Base-by-base conservation (phyloP, 441 rosid genomes). In the Pelargonium exstipulatum region DNA sequence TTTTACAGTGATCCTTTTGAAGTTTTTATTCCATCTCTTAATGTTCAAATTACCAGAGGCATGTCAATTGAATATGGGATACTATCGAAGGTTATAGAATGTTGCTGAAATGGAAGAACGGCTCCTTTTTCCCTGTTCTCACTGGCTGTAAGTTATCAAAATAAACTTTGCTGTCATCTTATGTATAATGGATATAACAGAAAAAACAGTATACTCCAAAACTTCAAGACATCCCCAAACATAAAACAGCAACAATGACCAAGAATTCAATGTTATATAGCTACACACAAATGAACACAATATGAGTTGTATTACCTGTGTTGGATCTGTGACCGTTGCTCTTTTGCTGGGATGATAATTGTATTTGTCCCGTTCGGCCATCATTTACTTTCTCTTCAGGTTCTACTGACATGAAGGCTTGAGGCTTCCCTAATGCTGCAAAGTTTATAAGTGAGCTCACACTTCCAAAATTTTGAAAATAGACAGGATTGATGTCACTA, bases 391-490 rank as follows among this genome's bases (percentile, higher is more conserved):
- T 77, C 81, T 84, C 71, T 60, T 68, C 68, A 53, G 83, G 46
- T 42, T 90, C 93, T 49, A 83, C 82, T 1, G 79, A 12, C 10
- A 83, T 69, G 14, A 83, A 68, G 20, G 90, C 83, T 43, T 78
- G 89, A 73, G 82, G 74, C 77, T 82, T 87, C 55, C 77, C 91
- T 68, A 84, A 71, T 55, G 87, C 98, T 93, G 86, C 76, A 43
- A 2, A 57, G 62, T n/a, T 51, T 5, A 48, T 1, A 48, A 10
- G 14, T 48, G 12, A 48, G 14, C 12, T 16, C 55, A 48, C 14
- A 48, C 14, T 12, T 12, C 4, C 0, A 20, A 20, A 20, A 1
- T 20, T 20, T 20, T 20, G 22, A 20, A 20, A 20, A 20, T 20
- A 20, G 0, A 20, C 1, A 20, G 1, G 22, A 20, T 20, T 20